Evolutionary conservation across 768 basidiomycete species (phyloP), one percentile per base, ranked within the genome.

Genomic region (Punctularia strigosozonata): DNA sequence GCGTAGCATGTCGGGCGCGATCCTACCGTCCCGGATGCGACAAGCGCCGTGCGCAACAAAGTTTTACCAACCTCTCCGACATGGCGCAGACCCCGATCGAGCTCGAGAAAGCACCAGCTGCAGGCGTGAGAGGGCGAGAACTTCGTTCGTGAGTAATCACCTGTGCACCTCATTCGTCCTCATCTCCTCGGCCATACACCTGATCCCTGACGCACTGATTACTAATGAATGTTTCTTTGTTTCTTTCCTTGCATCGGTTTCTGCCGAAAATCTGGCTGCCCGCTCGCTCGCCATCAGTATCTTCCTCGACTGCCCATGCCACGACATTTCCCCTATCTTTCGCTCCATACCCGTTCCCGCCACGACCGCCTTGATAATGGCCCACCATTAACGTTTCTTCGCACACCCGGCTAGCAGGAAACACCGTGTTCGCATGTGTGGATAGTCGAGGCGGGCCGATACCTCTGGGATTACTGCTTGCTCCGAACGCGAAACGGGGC

Each of bases 291-390:
- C 78, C 3, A 58, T 84, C 10, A 58, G 68, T 24, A 69, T 80
- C 17, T 77, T 79, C 49, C 69, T 71, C 17, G 59, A 82, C 50
- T 77, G 68, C 41, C 61, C 75, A 12, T 76, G 74, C 50, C 79
- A 81, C 52, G 68, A 71, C 36, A 46, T 82, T 13, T 52, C 60
- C 17, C 62, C 81, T 10, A 41, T 47, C 6, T 68, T 71, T 2
- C 57, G 71, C 8, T 45, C 59, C 0, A 42, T 55, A 35, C 48
- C 61, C 14, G 52, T 67, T 42, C 66, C 75, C 1, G 52, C 80
- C 17, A 55, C 68, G 15, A 58, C 71, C 42, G 51, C 65, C 28
- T 61, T 78, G 37, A 54, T 71, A 1, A 65, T 72, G 5, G 59
- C 71, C 2, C 65, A 75, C 5, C 64, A 81, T 2, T 77, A 69